Evolutionary conservation across 2,329 filamentous ascomycete species (phyloP).

Genomic region (Arachnomyces sp.): DNA sequence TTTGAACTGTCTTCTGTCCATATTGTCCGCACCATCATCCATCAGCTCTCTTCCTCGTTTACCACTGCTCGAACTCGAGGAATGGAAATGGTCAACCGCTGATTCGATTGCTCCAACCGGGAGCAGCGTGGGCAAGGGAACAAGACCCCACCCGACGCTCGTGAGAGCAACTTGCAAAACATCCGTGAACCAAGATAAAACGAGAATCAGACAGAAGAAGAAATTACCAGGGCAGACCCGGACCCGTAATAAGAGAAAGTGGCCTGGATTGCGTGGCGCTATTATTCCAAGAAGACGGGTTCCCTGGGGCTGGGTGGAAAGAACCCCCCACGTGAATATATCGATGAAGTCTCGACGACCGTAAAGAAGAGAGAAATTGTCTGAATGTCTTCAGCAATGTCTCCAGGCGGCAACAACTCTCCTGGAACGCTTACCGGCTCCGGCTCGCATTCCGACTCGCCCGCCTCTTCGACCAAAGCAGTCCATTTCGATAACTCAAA

Average conservation of each 20-base stretch:
- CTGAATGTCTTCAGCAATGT: conserved; percentile 37
- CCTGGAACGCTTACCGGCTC: conserved; percentile 25
- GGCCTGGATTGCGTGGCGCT: too few relatives aligned
- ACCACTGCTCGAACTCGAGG: conserved; percentile 5
- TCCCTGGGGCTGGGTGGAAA: too few relatives aligned
- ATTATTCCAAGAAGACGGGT: too few relatives aligned
- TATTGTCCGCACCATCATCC: background rate
- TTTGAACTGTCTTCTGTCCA: too few relatives aligned
- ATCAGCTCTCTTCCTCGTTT: conserved; percentile 2
- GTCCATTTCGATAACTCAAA: conserved; percentile 22
- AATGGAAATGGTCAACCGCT: conserved; percentile 20
- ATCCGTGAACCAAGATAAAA: too few relatives aligned
- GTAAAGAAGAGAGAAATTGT: conserved; percentile 31
- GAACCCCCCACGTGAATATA: conserved; percentile 30
- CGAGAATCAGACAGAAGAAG: too few relatives aligned
- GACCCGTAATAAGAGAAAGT: too few relatives aligned
- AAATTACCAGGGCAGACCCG: too few relatives aligned
- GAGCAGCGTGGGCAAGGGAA: conserved; percentile 18
- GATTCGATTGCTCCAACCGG: conserved; percentile 19
- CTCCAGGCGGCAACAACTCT: conserved; percentile 36
- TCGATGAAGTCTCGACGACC: conserved; percentile 36
- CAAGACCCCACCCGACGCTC: conserved; percentile 21
- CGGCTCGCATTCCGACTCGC: conserved; percentile 17
- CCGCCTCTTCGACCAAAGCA: background rate
- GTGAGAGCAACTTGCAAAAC: conserved; percentile 21